Evolutionary conservation across 2,329 filamentous ascomycete species (phyloP), one percentile per base, ranked within the genome.

Genomic region (Penicillium palitans): DNA sequence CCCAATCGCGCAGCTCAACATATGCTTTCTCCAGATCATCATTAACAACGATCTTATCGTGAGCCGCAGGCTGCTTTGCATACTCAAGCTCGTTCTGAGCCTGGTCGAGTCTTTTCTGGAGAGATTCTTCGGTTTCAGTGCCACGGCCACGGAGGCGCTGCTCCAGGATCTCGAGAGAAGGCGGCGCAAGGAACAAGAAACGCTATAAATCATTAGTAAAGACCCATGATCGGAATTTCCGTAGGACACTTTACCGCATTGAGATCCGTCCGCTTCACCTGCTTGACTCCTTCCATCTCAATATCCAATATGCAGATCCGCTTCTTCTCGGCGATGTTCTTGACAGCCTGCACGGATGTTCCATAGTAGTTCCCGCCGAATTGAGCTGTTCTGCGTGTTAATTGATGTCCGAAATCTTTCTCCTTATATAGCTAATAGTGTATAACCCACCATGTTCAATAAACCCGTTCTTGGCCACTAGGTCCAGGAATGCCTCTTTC

Each of bases 221-320:
- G 29, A 7, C 17, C 33, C 12, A 27, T 13, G 17, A 6, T 52
- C 19, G 2, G 13, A 21, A 31, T 31, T 21, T 17, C 1, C 15
- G 10, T 24, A 27, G 41, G 13, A 21, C 21, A 46, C 29, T 19
- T 45, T 53, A 53, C 51, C 51, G 91, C 90, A 57, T 87, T 83
- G 62, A 93, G 84, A 66, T 82, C 82, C 50, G 88, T 90, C 61
- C 84, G 83, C 76, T 92, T 91, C 70, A 97, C 90, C 78, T 97
- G 93, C 80, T 96, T 96, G 58, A 97, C 92, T 60, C 93, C 93
- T 84, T 96, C 92, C 91, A 97, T 96, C 82, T 97, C 93, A 72
- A 97, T 98, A 74, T 98, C 93, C 66, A 97, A 80, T 48, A 97
- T 87, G 61, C 93, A 93, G 42, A 92, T 85, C 69, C 83, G 83